Evolutionary conservation across 345 rosid genomes (phyloP).

Genomic region (Excoecaria cochinchinensis): DNA sequence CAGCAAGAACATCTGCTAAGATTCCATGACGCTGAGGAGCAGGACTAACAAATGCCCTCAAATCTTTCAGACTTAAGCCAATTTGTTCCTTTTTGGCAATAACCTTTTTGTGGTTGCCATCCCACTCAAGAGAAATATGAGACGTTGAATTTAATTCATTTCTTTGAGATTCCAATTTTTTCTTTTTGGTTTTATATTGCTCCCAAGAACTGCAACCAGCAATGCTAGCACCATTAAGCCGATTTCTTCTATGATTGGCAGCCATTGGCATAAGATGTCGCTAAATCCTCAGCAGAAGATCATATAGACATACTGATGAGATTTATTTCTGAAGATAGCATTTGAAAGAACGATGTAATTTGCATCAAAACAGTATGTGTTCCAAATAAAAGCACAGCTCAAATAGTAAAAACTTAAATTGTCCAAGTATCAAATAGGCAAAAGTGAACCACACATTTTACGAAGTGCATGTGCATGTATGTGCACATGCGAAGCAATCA

Average conservation of each 20-base stretch:
- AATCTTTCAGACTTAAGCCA: conserved; percentile 62
- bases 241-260: conserved; percentile 79
- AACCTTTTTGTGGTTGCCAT: conserved; percentile 51
- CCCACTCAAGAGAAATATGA: conserved; percentile 88
- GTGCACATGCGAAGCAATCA: background rate
- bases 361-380: background rate
- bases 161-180: conserved; percentile 44
- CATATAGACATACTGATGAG: conserved; percentile 9
- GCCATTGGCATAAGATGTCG: conserved; percentile 53
- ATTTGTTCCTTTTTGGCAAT: conserved; percentile 86
- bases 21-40: conserved; percentile 35
- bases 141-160: conserved; percentile 51
- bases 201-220: conserved; percentile 53
- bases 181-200: conserved; percentile 65
- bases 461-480: background rate
- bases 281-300: conserved; percentile 22
- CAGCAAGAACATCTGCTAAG: conserved; percentile 63
- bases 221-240: conserved; percentile 60
- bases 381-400: conserved; percentile 1
- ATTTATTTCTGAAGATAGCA: conserved; percentile 19
- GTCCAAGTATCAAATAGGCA: background rate
- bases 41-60: conserved; percentile 53
- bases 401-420: background rate
- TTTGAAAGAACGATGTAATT: conserved; percentile 2
- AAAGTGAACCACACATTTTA: background rate